A percentile compares a stretch with the other conserved stretches of the same genome.
Conservation (phyloP, 2,329 filamentous ascomycete species). For the Xylariaceae sp. region DNA sequence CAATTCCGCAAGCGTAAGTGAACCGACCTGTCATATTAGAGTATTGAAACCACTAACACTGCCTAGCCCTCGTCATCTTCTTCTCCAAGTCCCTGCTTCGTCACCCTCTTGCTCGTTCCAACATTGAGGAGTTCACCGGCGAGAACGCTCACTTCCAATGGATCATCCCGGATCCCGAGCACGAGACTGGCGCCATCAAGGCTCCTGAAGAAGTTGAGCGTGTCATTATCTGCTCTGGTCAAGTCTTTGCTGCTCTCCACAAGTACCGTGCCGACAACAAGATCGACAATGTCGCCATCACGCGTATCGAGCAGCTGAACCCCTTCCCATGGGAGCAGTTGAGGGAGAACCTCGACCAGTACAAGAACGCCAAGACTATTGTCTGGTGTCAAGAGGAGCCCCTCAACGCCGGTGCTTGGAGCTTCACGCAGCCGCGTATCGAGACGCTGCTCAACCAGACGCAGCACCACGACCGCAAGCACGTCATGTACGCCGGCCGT, state of each 20-base stretch:
- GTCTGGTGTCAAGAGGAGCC: constrained; percentile 98
- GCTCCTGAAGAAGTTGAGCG: constrained; percentile 84
- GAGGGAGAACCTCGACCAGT: constrained; percentile 92
- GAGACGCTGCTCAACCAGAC: constrained; percentile 96
- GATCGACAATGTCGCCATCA: constrained; percentile 88
- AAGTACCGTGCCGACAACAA: constrained; percentile 88
- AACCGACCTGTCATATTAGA: constrained; percentile 18
- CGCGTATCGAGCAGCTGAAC: constrained; percentile 94
- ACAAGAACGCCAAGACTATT: constrained; percentile 96
- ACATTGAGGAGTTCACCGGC: constrained; percentile 85
- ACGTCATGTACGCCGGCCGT: constrained; percentile 95
- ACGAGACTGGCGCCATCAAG: constrained; percentile 72
- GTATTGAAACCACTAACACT: constrained; percentile 22
- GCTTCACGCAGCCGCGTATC: constrained; percentile 93
- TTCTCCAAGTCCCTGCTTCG: constrained; percentile 97
- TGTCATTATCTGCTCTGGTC: constrained; percentile 89
- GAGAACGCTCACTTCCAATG: constrained; percentile 87
- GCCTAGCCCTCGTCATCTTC: constrained; percentile 84
- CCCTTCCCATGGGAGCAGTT: constrained; percentile 98
- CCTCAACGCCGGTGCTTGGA: constrained; percentile 95
- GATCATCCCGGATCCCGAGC: constrained; percentile 90
- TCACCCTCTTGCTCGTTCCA: constrained; percentile 86
- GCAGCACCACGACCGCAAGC: constrained; percentile 86
- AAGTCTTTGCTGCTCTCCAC: constrained; percentile 86
- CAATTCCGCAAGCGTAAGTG: constrained; percentile 96